Percentiles rank a stretch among this genome's conserved stretches.
Conservation (phyloP, 2,329 filamentous ascomycete species). For the Colletotrichum lini region DNA sequence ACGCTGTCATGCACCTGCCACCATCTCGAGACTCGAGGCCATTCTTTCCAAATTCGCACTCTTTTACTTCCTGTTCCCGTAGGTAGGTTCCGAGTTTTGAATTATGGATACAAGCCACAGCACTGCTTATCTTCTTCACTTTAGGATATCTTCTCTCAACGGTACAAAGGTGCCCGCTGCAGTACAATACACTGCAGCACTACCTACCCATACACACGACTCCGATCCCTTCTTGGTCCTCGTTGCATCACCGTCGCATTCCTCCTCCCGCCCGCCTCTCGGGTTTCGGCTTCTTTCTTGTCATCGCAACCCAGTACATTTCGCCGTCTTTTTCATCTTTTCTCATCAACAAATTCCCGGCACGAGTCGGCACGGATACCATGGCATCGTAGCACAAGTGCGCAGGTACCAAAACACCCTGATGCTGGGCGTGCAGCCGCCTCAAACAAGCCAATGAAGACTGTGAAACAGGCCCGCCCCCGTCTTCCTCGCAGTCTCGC, state of each 20-base stretch:
- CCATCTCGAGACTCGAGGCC: too few relatives aligned
- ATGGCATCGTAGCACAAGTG: background rate
- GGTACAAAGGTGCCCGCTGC: too few relatives aligned
- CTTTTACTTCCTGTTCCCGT: too few relatives aligned
- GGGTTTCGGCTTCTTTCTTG: conserved; percentile 31
- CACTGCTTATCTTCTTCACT: too few relatives aligned
- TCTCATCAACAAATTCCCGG: background rate
- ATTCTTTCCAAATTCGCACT: too few relatives aligned
- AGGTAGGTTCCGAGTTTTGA: too few relatives aligned
- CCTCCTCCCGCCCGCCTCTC: conserved; percentile 6
- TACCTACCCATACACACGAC: too few relatives aligned
- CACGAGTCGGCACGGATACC: conserved; percentile 28
- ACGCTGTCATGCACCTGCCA: too few relatives aligned
- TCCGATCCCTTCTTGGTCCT: too few relatives aligned
- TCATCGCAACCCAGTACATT: background rate
- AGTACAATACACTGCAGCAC: too few relatives aligned
- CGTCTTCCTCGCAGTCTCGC: background rate
- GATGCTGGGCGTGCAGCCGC: conserved; percentile 38
- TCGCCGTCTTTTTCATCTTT: background rate
- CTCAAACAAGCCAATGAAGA: conserved; percentile 38
- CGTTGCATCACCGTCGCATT: background rate
- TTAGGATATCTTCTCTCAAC: too few relatives aligned
- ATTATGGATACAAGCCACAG: too few relatives aligned
- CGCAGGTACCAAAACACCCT: conserved; percentile 3
- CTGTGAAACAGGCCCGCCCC: conserved; percentile 35